These are phyloP conservation scores for Microsporum ferrugineum DNA, from an alignment of 2,329 filamentous ascomycete genomes.

Conservation along the genomic window DNA sequence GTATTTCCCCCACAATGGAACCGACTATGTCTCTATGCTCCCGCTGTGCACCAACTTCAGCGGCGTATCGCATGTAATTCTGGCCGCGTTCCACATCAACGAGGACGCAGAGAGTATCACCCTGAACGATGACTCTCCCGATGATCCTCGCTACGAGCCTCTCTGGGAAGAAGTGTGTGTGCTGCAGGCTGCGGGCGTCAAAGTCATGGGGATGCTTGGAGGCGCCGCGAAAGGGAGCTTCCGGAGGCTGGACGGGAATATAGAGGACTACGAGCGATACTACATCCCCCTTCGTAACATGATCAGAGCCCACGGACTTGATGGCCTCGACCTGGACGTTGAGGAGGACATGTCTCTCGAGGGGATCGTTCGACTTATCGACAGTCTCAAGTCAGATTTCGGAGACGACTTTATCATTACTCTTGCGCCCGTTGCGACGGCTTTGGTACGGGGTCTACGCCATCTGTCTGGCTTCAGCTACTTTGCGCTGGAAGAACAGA, in stretches of 20 bases:
- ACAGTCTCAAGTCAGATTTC: slow-evolving; percentile 47
- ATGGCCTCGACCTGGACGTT: slow-evolving; percentile 67
- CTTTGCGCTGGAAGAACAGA: slow-evolving; percentile 56
- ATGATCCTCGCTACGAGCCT: slow-evolving; percentile 54
- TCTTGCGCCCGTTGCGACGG: slow-evolving; percentile 69
- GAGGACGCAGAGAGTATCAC: slow-evolving; percentile 53
- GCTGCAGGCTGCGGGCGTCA: slow-evolving; percentile 62
- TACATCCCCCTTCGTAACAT: slow-evolving; percentile 58
- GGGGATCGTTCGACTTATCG: slow-evolving; percentile 56
- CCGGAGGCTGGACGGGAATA: slow-evolving; percentile 46
- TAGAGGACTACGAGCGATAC: slow-evolving; percentile 57
- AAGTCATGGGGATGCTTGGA: slow-evolving; percentile 76
- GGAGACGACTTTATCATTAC: slow-evolving; percentile 58
- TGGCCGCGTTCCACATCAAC: slow-evolving; percentile 80
- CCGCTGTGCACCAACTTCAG: slow-evolving; percentile 50
- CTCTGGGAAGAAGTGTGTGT: slow-evolving; percentile 68
- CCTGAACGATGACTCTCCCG: slow-evolving; percentile 67
- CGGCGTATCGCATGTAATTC: slow-evolving; percentile 66
- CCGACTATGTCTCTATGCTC: slow-evolving; percentile 49
- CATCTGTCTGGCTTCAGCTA: slow-evolving; percentile 76
- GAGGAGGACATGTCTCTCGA: slow-evolving; percentile 62
- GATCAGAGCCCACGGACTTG: slow-evolving; percentile 49
- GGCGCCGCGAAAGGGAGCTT: slow-evolving; percentile 71
- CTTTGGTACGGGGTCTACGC: slow-evolving; percentile 47
- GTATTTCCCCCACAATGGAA: slow-evolving; percentile 43